These are phyloP conservation scores for Scheffersomyces titani DNA, from an alignment of 1,139 yeast genomes.

Conservation along the genomic window DNA sequence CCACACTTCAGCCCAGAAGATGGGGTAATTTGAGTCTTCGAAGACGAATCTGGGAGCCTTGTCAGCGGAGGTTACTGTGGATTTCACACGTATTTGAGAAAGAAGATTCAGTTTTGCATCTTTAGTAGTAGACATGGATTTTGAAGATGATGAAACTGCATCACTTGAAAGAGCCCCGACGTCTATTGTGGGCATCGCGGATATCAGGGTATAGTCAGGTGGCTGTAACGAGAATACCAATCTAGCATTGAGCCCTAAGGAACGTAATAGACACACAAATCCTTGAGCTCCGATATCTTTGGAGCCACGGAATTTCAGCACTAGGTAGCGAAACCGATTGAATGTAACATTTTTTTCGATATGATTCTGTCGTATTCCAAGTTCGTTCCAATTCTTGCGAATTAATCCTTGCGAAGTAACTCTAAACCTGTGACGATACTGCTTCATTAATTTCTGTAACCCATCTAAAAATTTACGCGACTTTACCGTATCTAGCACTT, in stretches of 20 bases:
- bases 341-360: conserved; percentile 28
- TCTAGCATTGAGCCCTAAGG: conserved; percentile 72
- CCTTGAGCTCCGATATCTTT: conserved; percentile 87
- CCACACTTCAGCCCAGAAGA: conserved; percentile 96
- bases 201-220: conserved; percentile 67
- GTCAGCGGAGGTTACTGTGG: conserved; percentile 1
- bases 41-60: conserved; percentile 6
- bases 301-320: conserved; percentile 60
- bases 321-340: conserved; percentile 39
- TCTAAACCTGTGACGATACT: conserved; percentile 62
- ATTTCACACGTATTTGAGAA: conserved; percentile 7
- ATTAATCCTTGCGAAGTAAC: conserved; percentile 46
- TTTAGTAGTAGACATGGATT: conserved; percentile 1
- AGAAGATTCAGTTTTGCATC: conserved; percentile 8
- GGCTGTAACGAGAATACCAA: conserved; percentile 84
- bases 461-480: conserved; percentile 79
- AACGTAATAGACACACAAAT: conserved; percentile 72
- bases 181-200: conserved; percentile 18
- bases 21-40: conserved; percentile 55
- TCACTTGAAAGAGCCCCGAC: background rate
- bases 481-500: conserved; percentile 44
- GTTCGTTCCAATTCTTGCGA: conserved; percentile 65
- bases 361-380: conserved; percentile 18
- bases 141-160: conserved; percentile 3
- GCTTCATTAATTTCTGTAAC: conserved; percentile 58